A percentile compares a stretch with the other conserved stretches of the same genome.
Conservation (phyloP, 148 eudicot species). For the Cornus controversa region DNA sequence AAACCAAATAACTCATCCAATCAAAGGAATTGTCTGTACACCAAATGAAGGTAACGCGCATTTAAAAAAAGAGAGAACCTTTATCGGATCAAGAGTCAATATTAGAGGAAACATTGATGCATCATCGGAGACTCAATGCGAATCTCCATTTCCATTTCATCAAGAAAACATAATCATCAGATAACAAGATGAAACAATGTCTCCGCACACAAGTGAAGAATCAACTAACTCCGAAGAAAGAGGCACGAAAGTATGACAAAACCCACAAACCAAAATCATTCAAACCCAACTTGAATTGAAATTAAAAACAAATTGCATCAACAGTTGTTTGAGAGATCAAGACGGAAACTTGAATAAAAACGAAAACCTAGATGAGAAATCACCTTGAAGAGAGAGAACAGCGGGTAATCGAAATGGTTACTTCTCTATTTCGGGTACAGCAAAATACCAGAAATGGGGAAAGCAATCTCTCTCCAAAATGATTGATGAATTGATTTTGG, state of each 20-base stretch:
- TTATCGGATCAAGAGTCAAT: constrained; percentile 7
- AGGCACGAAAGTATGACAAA: not conserved
- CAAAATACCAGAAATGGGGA: not conserved
- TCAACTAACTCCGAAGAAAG: not conserved
- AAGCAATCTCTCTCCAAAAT: not conserved
- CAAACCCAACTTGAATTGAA: not conserved
- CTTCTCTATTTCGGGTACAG: not conserved
- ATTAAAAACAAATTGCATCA: not conserved
- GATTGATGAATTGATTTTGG: constrained; percentile 2
- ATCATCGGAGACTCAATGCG: not conserved
- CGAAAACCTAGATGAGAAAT: constrained; percentile 8
- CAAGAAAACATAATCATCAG: not conserved
- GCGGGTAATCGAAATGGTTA: not conserved
- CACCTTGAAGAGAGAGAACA: not conserved
- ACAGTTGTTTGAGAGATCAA: not conserved
- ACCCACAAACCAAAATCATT: not conserved
- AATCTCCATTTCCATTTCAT: not conserved
- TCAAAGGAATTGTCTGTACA: not conserved
- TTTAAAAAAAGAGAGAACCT: not conserved
- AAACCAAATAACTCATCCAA: not conserved
- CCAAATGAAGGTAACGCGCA: not conserved
- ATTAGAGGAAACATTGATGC: not conserved
- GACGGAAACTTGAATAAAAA: not conserved
- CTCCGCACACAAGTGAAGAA: constrained; percentile 1
- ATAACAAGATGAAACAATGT: not conserved